A percentile compares a stretch with the other conserved stretches of the same genome.
Conservation (phyloP, 345 rosid species). For the Balakata baccata region DNA sequence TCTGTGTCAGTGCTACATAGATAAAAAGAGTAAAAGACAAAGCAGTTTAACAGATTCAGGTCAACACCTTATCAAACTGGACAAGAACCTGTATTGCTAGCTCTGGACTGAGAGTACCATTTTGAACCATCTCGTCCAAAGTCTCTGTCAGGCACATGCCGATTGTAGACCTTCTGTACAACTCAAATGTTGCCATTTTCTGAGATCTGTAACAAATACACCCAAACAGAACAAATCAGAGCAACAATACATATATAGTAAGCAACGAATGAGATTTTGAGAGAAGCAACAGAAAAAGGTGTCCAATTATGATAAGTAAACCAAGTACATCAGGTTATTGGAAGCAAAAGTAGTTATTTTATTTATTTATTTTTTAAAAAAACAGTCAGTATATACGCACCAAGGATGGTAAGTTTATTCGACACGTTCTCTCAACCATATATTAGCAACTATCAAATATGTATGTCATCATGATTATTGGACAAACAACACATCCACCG, state of each 20-base stretch:
- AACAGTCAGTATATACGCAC: not conserved
- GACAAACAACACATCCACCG: too few relatives aligned
- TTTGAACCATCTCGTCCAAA: constrained; percentile 91
- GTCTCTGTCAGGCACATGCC: constrained; percentile 98
- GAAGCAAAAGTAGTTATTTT: too few relatives aligned
- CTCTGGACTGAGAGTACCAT: constrained; percentile 86
- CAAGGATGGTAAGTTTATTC: not conserved
- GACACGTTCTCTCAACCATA: not conserved
- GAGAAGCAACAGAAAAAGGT: not conserved
- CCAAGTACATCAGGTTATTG: not conserved
- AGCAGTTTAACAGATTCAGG: not conserved
- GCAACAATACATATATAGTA: not conserved
- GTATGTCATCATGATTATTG: too few relatives aligned
- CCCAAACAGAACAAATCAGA: not conserved
- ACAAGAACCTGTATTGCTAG: constrained; percentile 94
- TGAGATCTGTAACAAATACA: constrained; percentile 29
- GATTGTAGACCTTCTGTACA: constrained; percentile 90
- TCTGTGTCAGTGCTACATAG: too few relatives aligned
- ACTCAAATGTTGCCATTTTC: constrained; percentile 91
- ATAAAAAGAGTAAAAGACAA: not conserved
- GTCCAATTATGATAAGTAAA: not conserved
- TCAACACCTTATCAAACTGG: constrained; percentile 83
- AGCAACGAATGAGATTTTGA: not conserved
- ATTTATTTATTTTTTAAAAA: not conserved
- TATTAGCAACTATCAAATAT: not conserved